Base-by-base conservation (phyloP, 768 basidiomycete genomes). In the Termitomyces sp. region DNA sequence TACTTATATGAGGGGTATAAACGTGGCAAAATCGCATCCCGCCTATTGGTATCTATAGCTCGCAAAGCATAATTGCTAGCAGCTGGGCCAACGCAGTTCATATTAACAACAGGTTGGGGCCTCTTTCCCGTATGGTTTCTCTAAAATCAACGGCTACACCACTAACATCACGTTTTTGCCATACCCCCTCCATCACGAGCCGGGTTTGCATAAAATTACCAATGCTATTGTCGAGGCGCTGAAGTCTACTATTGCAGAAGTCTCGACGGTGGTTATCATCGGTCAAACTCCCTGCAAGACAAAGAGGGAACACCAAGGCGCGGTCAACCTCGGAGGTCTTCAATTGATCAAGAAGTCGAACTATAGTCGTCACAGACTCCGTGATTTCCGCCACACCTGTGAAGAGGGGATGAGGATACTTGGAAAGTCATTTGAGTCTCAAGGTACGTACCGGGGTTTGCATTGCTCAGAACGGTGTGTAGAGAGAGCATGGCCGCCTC, bases 341-440 rank as follows among this genome's bases (percentile, higher is more conserved):
- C 50, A 90, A 65, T 59, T 79, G 77, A 53, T 74, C 71, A 52
- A 90, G 65, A 20, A 78, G 70, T 42, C 79, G 78, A 49, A 82
- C 71, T 45, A 89, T 77, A 40, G 64, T 66, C 25, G 80, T 78
- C 29, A 88, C 82, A 9, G 80, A 82, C 38, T 74, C 69, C 52
- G 66, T 71, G 59, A 93, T 89, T 67, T 91, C 89, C 46, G 84
- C 79, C 23, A 91, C 85, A 62, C 83, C 88, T 89, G 67, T 51
- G 51, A 50, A 54, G 13, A 33, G 47, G 42, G 39, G 47, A 31
- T 54, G n/a, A 52, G 53, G 15, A 7, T 22, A 54, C 45, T 31
- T 29, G 38, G n/a, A 4, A 23, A 49, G 23, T 43, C 11, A 43
- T 9, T 57, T 32, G 56, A 48, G 18, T 44, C 27, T 4, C 7